Percentiles rank a stretch among this genome's conserved stretches.
Evolutionary conservation across 495 filamentous ascomycete species (phyloP).

Genomic region (Mycothermus thermophilus): DNA sequence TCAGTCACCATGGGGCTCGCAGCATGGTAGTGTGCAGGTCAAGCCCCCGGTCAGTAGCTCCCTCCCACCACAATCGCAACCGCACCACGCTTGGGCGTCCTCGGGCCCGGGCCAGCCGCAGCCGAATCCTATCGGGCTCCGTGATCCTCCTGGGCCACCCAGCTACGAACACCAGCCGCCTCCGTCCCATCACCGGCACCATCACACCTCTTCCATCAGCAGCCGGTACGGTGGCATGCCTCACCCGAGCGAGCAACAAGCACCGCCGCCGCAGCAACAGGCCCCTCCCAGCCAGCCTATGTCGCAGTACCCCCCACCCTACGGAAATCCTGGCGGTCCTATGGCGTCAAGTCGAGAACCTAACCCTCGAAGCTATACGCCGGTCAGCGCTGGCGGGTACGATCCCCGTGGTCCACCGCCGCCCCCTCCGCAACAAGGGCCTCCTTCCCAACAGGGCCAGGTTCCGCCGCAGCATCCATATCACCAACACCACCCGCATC

Average conservation of each 20-base stretch:
- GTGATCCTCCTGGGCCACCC: slow-evolving; percentile 25
- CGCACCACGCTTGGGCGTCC: slow-evolving; percentile 22
- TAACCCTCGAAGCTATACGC: slow-evolving; percentile 24
- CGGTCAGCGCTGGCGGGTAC: slow-evolving; percentile 8
- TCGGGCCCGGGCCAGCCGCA: slow-evolving; percentile 20
- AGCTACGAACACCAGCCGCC: slow-evolving; percentile 18
- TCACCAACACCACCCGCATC: too few relatives aligned
- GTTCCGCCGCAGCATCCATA: too few relatives aligned
- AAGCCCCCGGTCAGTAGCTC: slow-evolving; percentile 27
- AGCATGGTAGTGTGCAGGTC: slow-evolving; percentile 25
- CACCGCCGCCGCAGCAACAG: too few relatives aligned
- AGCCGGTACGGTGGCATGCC: neutral
- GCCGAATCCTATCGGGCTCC: slow-evolving; percentile 20
- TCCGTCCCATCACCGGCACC: slow-evolving; percentile 13
- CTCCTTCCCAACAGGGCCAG: too few relatives aligned
- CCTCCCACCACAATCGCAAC: slow-evolving; percentile 26
- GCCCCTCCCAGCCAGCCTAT: too few relatives aligned
- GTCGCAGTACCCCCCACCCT: neutral
- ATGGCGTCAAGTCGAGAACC: too few relatives aligned
- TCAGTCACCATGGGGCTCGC: slow-evolving; percentile 31
- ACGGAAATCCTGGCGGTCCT: slow-evolving; percentile 5
- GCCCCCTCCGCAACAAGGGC: too few relatives aligned
- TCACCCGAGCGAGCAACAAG: too few relatives aligned
- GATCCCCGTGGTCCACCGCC: slow-evolving; percentile 15
- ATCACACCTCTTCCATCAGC: slow-evolving; percentile 9